Percentiles rank a stretch among this genome's conserved stretches.
phyloP scores from a whole-genome alignment of 2,329 filamentous ascomycete species.

The Alternaria novae-zelandiae region DNA sequence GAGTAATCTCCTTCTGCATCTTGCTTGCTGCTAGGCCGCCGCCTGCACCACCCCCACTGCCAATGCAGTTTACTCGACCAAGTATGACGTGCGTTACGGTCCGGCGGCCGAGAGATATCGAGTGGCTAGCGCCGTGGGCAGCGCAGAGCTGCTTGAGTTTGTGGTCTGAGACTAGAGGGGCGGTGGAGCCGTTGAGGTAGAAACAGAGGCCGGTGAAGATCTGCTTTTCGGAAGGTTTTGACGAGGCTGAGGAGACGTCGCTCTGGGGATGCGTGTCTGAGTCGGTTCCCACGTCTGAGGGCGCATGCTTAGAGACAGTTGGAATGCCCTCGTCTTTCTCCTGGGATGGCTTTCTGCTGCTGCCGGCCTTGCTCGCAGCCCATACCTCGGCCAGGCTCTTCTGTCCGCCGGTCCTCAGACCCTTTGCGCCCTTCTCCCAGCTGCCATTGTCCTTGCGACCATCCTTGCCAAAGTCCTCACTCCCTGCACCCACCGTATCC shows the following conservation, averaged over 20 bases:
- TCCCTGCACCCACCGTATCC: slow-evolving; percentile 71
- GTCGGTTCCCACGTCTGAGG: neutral
- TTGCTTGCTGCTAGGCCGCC: slow-evolving; percentile 80
- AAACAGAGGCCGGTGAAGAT: slow-evolving; percentile 77
- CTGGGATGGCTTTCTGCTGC: slow-evolving; percentile 13
- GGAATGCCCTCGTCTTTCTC: slow-evolving; percentile 5
- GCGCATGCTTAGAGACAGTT: neutral
- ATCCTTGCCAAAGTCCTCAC: slow-evolving; percentile 61
- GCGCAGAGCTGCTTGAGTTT: slow-evolving; percentile 79
- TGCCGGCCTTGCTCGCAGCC: slow-evolving; percentile 27
- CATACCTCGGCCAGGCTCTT: slow-evolving; percentile 38
- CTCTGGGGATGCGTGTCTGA: neutral
- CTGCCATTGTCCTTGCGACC: slow-evolving; percentile 60
- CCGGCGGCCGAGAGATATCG: slow-evolving; percentile 72
- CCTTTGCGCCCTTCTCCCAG: slow-evolving; percentile 57
- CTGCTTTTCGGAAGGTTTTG: slow-evolving; percentile 33
- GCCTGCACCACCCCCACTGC: slow-evolving; percentile 71
- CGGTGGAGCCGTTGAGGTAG: slow-evolving; percentile 88
- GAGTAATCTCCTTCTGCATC: slow-evolving; percentile 78
- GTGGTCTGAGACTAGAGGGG: slow-evolving; percentile 82
- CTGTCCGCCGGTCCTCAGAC: slow-evolving; percentile 56
- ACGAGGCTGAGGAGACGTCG: neutral
- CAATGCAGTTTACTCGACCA: slow-evolving; percentile 52
- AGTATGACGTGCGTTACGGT: slow-evolving; percentile 87
- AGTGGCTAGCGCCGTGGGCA: slow-evolving; percentile 74